Evolutionary conservation across 495 filamentous ascomycete species (phyloP).

Genomic region (Penicillium flavigenum): DNA sequence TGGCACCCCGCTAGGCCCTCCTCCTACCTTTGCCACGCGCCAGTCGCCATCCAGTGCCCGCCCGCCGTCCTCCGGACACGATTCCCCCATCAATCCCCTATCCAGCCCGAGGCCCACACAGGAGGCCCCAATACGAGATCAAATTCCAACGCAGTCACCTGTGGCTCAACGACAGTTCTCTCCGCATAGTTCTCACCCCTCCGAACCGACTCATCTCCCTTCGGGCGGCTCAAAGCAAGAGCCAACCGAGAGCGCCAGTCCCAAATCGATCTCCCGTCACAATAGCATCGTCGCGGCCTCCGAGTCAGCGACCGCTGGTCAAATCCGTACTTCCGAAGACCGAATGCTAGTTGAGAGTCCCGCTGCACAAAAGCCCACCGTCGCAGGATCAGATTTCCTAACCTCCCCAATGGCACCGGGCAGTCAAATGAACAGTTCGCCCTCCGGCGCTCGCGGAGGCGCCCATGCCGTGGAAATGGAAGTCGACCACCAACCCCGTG

Average conservation of each 20-base stretch:
- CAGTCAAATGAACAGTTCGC: conserved; percentile 36
- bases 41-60: conserved; percentile 38
- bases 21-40: conserved; percentile 34
- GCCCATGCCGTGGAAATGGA: conserved; percentile 30
- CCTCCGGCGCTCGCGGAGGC: conserved; percentile 18
- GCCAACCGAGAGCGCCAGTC: conserved; percentile 44
- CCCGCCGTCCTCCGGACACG: conserved; percentile 37
- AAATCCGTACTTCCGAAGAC: conserved; percentile 31
- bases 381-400: conserved; percentile 17
- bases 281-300: conserved; percentile 26
- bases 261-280: conserved; percentile 41
- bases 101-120: conserved; percentile 38
- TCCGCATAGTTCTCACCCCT: conserved; percentile 30
- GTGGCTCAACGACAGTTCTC: conserved; percentile 28
- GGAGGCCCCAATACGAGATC: conserved; percentile 29
- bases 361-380: conserved; percentile 15
- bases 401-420: conserved; percentile 21
- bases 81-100: conserved; percentile 36
- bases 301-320: conserved; percentile 13
- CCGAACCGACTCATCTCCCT: conserved; percentile 31
- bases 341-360: conserved; percentile 31
- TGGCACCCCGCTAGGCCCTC: conserved; percentile 50
- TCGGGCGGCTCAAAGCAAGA: conserved; percentile 37
- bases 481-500: conserved; percentile 23
- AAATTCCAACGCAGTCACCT: conserved; percentile 31